Conservation (phyloP, 2,329 filamentous ascomycete species). For the Drechslera avenae region DNA sequence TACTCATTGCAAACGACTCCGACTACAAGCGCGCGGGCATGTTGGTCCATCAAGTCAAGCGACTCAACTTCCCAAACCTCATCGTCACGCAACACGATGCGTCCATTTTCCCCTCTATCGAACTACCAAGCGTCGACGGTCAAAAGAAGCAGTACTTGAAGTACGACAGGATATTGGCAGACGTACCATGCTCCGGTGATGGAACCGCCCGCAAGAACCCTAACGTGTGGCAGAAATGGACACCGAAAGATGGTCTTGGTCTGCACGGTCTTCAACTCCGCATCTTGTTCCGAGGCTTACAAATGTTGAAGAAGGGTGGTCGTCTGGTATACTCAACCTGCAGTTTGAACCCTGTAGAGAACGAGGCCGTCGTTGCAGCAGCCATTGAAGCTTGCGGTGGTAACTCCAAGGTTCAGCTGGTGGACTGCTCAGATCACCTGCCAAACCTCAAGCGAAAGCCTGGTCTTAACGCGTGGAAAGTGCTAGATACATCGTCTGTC, state of each 20-base stretch:
- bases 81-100: conserved; percentile 98
- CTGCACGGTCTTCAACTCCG: conserved; percentile 85
- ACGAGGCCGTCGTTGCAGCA: conserved; percentile 86
- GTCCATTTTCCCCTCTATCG: conserved; percentile 91
- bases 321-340: conserved; percentile 97
- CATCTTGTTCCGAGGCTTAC: conserved; percentile 88
- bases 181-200: conserved; percentile 96
- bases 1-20: conserved; percentile 93
- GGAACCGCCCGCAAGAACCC: conserved; percentile 93
- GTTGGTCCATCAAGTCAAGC: conserved; percentile 97
- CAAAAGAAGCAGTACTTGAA: conserved; percentile 78
- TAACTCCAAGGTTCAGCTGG: conserved; percentile 75
- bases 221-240: conserved; percentile 95
- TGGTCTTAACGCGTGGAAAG: conserved; percentile 81
- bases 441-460: conserved; percentile 75
- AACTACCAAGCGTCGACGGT: conserved; percentile 66
- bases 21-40: conserved; percentile 98
- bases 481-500: conserved; percentile 63
- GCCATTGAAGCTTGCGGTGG: conserved; percentile 93
- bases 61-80: conserved; percentile 92
- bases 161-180: conserved; percentile 94
- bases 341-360: conserved; percentile 98
- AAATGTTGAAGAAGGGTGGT: conserved; percentile 94
- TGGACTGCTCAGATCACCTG: conserved; percentile 81
- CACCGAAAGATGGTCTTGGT: conserved; percentile 81